phyloP scores from a whole-genome alignment of 345 rosid genomes.

The Moricandia moricandioides region DNA sequence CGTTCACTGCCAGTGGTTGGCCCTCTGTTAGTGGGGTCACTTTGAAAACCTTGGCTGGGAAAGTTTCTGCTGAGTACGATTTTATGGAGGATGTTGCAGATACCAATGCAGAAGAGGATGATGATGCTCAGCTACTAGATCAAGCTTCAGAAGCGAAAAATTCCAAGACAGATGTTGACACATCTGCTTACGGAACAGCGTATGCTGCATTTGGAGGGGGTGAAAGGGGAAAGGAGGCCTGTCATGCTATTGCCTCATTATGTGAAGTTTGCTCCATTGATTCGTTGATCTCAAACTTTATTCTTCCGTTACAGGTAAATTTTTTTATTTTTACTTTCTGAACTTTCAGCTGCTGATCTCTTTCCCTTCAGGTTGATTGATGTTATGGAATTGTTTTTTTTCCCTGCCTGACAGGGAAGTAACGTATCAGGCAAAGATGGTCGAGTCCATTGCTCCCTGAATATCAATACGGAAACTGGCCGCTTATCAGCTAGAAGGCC shows the following conservation, averaged over 20 bases:
- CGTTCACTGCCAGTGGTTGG: conserved; percentile 75
- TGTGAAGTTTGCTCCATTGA: conserved; percentile 90
- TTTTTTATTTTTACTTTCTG: conserved; percentile 4
- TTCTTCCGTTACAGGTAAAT: conserved; percentile 87
- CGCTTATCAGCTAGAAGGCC: conserved; percentile 97
- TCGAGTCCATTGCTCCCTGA: conserved; percentile 91
- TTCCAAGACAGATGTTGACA: conserved; percentile 32
- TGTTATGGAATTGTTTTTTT: conserved; percentile 3
- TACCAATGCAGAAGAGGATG: conserved; percentile 38
- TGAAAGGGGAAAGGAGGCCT: conserved; percentile 75
- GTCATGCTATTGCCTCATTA: conserved; percentile 86
- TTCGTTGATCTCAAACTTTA: conserved; percentile 91
- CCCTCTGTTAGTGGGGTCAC: conserved; percentile 83
- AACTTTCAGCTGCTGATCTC: neutral
- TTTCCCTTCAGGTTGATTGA: conserved; percentile 3
- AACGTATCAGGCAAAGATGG: conserved; percentile 77
- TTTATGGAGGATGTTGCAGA: conserved; percentile 39
- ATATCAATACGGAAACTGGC: conserved; percentile 97
- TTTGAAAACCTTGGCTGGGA: conserved; percentile 74
- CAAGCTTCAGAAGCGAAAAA: conserved; percentile 29
- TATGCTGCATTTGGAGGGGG: conserved; percentile 47
- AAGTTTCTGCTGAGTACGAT: conserved; percentile 70
- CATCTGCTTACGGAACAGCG: conserved; percentile 57
- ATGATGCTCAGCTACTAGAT: conserved; percentile 25
- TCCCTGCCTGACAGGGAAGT: conserved; percentile 51